Base-by-base conservation (phyloP, 768 basidiomycete genomes). In the Auricularia sp. region DNA sequence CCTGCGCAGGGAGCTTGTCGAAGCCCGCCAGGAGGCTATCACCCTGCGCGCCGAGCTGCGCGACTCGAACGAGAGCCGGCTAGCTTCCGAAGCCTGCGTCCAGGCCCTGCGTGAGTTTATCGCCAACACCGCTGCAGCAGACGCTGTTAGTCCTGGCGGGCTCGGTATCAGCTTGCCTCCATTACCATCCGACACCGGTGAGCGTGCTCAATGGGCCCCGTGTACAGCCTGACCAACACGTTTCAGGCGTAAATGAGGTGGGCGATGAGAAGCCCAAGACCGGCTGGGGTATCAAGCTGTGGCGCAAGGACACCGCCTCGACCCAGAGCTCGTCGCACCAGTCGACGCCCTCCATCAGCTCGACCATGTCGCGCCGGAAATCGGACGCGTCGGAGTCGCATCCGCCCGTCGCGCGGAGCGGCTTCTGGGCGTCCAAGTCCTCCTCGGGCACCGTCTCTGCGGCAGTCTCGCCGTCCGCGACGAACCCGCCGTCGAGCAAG, bases 71-170 rank as follows among this genome's bases (percentile, higher is more conserved):
- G 95, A 98, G 74, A 92, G 91, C 2, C 81, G 86, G 61, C 87
- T 92, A 71, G 95, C 95, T 3, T 91, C 89, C 42, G 94, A 98
- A 68, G 83, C 83, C 0, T 94, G 92, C 72, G 85, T 90, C 68
- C 85, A 83, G 64, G 91, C 89, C 0, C 78, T 98, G 54, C 82
- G 94, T 44, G 88, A 86, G 65, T 98, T 89, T 72, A 92, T 92
- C 68, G 84, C 83, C 24, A 85, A 90, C 47, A 21, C 7, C 47
- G 68, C 64, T n/a, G 61, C 69, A 34, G 54, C 54, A n/a, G 45
- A 61, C 36, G 39, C 21, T 42, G 63, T 44, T 29, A n/a, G 51
- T 1, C 42, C 63, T 21, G 33, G 33, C 18, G 64, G 62, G 21
- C 37, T 61, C 62, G 69, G 65, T 16, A 21, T 72, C 18, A 59